Conservation (phyloP, 176 grass and related monocot genomes). For the Phyllostachys edulis region DNA sequence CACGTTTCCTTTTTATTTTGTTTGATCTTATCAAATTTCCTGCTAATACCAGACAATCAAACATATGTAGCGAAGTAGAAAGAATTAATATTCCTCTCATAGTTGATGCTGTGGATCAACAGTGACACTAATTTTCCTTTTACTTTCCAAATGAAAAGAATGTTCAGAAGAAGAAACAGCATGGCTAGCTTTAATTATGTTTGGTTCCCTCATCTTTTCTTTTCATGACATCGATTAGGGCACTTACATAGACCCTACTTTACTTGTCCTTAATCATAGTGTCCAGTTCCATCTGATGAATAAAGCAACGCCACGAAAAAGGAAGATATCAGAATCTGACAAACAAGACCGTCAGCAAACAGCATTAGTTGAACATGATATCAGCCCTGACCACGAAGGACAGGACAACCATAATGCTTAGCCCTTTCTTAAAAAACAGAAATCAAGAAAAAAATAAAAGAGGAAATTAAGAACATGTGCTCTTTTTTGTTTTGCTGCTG, state of each 20-base stretch:
- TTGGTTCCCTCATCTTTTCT: neutral
- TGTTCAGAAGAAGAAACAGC: neutral
- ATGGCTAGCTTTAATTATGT: slow-evolving; percentile 7
- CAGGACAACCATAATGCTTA: neutral
- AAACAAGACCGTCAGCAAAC: neutral
- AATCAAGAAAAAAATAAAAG: neutral
- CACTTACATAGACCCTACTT: slow-evolving; percentile 20
- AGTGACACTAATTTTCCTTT: neutral
- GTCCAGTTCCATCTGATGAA: slow-evolving; percentile 4
- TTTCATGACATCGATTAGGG: slow-evolving; percentile 3
- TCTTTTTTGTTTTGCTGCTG: neutral
- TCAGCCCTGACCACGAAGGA: slow-evolving; percentile 6
- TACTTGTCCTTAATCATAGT: slow-evolving; percentile 23
- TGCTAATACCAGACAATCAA: neutral
- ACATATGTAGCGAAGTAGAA: neutral
- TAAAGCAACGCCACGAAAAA: neutral
- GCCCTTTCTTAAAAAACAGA: neutral
- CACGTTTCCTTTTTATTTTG: neutral
- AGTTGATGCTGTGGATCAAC: neutral
- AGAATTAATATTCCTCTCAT: neutral
- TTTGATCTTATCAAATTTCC: neutral
- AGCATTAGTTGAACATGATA: slow-evolving; percentile 11
- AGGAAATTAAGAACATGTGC: neutral
- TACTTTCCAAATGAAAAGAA: neutral
- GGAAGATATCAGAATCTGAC: neutral